Evolutionary conservation across 2,329 filamentous ascomycete species (phyloP), one percentile per base, ranked within the genome.

Genomic region (Fusarium sp.): DNA sequence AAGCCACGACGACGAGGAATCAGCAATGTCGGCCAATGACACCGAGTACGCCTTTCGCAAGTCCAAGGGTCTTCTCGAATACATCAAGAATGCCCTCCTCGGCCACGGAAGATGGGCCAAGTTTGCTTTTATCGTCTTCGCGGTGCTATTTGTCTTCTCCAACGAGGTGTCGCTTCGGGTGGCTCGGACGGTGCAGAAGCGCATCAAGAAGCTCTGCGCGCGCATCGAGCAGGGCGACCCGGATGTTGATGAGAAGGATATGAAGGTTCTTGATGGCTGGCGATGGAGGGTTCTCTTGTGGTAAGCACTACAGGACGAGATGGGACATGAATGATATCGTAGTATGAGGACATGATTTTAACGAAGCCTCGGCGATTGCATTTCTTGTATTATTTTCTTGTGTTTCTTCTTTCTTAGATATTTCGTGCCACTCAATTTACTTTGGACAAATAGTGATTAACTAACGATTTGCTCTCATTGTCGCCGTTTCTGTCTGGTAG

Each of bases 91-190:
- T 54, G 83, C 84, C 8, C 78, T 88, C 1, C 81, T 84, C 11
- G 85, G 87, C 6, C 83, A 82, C 16, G 85, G 85, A 16, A 78
- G 84, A 2, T 78, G 89, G 29, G 88, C 88, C 1, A 85, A 85
- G 39, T 71, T 90, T 11, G 86, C 86, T 10, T 86, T 89, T 72
- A 86, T 91, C 35, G 87, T 91, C 4, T 87, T 90, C 71, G 86
- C 88, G 3, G 86, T 89, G 22, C 81, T 91, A 43, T 90, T 89
- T 78, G 85, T 91, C 14, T 91, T 91, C 71, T 85, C 87, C 76
- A 90, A 89, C 77, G 89, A 91, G 79, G 88, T 91, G 22, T 84
- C 87, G 62, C 78, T 91, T 56, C 85, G 88, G 6, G 88, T 90
- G 5, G 88, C 87, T 13, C 84, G 83, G 76, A 90, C 88, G 5